Conservation (phyloP, 495 filamentous ascomycete species). For the Cudoniella acicularis region DNA sequence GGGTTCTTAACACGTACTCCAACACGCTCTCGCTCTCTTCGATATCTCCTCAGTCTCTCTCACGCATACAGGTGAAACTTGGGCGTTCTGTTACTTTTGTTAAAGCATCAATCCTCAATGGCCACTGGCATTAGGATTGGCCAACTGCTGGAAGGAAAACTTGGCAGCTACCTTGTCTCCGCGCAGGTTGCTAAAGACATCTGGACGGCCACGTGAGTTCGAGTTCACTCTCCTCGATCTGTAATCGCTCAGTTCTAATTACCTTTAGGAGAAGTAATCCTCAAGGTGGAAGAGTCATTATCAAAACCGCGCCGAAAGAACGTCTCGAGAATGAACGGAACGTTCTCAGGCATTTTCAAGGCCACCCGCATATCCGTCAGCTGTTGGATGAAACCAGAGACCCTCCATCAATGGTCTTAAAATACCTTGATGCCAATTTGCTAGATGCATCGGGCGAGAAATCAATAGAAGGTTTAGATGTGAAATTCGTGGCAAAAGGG, state of each 20-base stretch:
- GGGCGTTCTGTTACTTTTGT: too few species aligned
- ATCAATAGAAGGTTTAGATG: slow-evolving; percentile 34
- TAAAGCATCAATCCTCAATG: too few species aligned
- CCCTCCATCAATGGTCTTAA: slow-evolving; percentile 39
- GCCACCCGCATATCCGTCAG: slow-evolving; percentile 35
- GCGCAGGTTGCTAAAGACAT: slow-evolving; percentile 25
- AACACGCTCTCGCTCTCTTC: too few species aligned
- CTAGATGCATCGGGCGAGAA: slow-evolving; percentile 25
- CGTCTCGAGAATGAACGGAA: slow-evolving; percentile 40
- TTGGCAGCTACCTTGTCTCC: slow-evolving; percentile 18
- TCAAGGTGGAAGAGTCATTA: slow-evolving; percentile 30
- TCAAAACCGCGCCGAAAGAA: slow-evolving; percentile 37
- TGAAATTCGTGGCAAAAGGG: slow-evolving; percentile 38
- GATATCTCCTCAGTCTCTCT: too few species aligned
- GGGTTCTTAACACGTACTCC: too few species aligned
- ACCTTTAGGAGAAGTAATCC: slow-evolving; percentile 25
- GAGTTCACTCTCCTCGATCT: slow-evolving; percentile 12
- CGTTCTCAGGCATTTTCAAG: slow-evolving; percentile 38
- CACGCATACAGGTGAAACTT: too few species aligned
- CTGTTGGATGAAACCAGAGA: slow-evolving; percentile 35
- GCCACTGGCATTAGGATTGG: slow-evolving; percentile 16
- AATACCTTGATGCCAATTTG: slow-evolving; percentile 34
- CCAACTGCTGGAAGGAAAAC: slow-evolving; percentile 17
- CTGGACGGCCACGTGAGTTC: slow-evolving; percentile 36
- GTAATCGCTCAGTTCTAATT: slow-evolving; percentile 7